A percentile compares a stretch with the other conserved stretches of the same genome.
These are phyloP conservation scores for Plantago coronopus DNA, from an alignment of 305 asterid species.

Conservation along the genomic window DNA sequence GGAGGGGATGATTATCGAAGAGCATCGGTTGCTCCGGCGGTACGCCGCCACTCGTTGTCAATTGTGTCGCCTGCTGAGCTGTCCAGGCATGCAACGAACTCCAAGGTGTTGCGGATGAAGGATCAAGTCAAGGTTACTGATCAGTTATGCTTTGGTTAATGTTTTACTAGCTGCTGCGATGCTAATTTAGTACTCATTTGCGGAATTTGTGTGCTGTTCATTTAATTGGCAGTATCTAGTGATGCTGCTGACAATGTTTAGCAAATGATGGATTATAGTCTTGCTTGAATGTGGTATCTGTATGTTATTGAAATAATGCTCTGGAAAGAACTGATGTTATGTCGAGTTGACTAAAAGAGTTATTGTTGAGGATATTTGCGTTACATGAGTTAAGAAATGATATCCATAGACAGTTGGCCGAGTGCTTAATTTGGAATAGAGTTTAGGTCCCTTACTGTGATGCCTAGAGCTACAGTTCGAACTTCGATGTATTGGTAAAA, in stretches of 20 bases:
- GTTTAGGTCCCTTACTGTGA: too few relatives aligned
- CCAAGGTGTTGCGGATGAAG: conserved; percentile 60
- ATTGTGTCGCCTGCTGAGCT: conserved; percentile 61
- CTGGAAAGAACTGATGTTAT: neutral
- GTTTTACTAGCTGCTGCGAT: neutral
- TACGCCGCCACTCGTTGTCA: conserved; percentile 77
- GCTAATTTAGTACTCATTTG: too few relatives aligned
- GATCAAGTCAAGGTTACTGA: conserved; percentile 69
- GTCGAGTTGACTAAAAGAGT: neutral
- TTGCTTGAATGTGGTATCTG: conserved; percentile 1
- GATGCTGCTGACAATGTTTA: neutral
- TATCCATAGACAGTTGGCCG: too few relatives aligned
- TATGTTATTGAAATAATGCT: neutral
- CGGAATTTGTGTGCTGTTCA: neutral
- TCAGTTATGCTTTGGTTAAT: neutral
- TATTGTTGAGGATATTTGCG: too few relatives aligned
- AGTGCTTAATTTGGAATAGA: too few relatives aligned
- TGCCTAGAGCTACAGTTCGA: too few relatives aligned
- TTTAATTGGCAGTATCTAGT: neutral
- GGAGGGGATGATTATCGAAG: conserved; percentile 33
- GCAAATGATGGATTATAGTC: neutral
- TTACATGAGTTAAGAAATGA: too few relatives aligned
- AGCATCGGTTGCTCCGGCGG: conserved; percentile 44
- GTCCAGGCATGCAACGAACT: conserved; percentile 47
- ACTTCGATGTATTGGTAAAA: too few relatives aligned